These are phyloP conservation scores for Adenanthera pavonina DNA, from an alignment of 306 rosid species.

Conservation along the genomic window DNA sequence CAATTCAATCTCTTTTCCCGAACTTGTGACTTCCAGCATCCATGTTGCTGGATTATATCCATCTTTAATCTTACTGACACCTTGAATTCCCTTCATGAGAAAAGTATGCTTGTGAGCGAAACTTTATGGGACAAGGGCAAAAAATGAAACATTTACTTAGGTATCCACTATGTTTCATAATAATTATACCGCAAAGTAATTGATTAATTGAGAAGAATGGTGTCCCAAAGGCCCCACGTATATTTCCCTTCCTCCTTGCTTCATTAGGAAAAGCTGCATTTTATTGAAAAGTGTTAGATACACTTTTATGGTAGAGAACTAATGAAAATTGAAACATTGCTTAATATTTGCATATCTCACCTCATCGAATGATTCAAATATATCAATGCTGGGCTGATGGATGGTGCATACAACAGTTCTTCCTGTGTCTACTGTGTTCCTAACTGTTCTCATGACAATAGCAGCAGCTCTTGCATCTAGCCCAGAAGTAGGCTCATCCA, in stretches of 20 bases:
- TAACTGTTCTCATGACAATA: conserved; percentile 67
- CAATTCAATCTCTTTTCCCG: conserved; percentile 51
- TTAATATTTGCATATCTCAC: conserved; percentile 31
- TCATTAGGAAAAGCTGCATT: conserved; percentile 59
- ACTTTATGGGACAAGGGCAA: not conserved
- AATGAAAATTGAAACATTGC: not conserved
- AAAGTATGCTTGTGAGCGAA: conserved; percentile 16
- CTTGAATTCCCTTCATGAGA: conserved; percentile 50
- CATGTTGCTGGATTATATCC: conserved; percentile 64
- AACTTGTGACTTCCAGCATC: conserved; percentile 54
- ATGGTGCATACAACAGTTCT: conserved; percentile 77
- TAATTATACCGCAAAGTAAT: conserved; percentile 52
- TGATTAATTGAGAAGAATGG: conserved; percentile 50
- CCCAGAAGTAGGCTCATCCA: conserved; percentile 82
- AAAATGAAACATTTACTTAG: conserved; percentile 2
- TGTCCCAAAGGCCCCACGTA: conserved; percentile 61
- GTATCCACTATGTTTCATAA: conserved; percentile 3
- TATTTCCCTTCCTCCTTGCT: conserved; percentile 58
- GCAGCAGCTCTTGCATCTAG: conserved; percentile 77
- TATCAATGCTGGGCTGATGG: conserved; percentile 75
- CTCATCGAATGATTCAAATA: conserved; percentile 75
- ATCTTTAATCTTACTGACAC: conserved; percentile 51
- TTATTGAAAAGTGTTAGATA: conserved; percentile 26
- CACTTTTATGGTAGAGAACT: conserved; percentile 20
- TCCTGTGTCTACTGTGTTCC: conserved; percentile 74